phyloP scores from a whole-genome alignment of 306 rosid genomes.

The Elaeagnus macrophylla region DNA sequence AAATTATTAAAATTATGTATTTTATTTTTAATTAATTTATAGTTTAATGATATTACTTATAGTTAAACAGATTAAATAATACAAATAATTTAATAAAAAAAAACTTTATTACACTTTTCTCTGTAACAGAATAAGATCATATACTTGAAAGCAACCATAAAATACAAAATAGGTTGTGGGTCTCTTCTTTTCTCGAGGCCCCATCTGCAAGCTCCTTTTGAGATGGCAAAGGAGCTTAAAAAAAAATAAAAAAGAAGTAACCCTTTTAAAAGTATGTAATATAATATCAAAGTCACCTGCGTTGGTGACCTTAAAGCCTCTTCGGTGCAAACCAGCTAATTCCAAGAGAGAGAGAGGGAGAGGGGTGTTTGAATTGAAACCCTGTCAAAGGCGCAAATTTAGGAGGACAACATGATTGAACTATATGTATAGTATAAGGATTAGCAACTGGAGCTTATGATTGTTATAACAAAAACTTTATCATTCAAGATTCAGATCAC shows the following conservation, averaged over 20 bases:
- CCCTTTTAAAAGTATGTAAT: not conserved
- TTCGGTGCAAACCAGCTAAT: slow-evolving; percentile 45
- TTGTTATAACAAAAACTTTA: slow-evolving; percentile 5
- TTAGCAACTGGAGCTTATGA: slow-evolving; percentile 31
- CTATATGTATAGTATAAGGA: not conserved
- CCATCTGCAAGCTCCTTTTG: slow-evolving; percentile 21
- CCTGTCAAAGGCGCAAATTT: slow-evolving; percentile 53
- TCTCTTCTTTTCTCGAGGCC: slow-evolving; percentile 26
- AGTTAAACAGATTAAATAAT: too few relatives aligned
- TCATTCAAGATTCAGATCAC: too few relatives aligned
- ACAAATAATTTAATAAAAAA: too few relatives aligned
- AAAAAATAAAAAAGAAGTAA: not conserved
- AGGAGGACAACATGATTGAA: slow-evolving; percentile 34
- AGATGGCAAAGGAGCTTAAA: slow-evolving; percentile 6
- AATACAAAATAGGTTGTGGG: slow-evolving; percentile 18
- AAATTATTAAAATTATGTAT: too few relatives aligned
- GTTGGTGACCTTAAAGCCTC: slow-evolving; percentile 30
- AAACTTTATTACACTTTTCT: too few relatives aligned
- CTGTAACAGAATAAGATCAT: too few relatives aligned
- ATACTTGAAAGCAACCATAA: too few relatives aligned
- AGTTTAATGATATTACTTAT: too few relatives aligned
- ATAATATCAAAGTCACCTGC: slow-evolving; percentile 18
- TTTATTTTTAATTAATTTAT: too few relatives aligned
- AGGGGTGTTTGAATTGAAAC: slow-evolving; percentile 1
- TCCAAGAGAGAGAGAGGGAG: slow-evolving; percentile 14